Base-by-base conservation (phyloP, 1,139 yeast genomes). In the Yamadazyma trypodendri region DNA sequence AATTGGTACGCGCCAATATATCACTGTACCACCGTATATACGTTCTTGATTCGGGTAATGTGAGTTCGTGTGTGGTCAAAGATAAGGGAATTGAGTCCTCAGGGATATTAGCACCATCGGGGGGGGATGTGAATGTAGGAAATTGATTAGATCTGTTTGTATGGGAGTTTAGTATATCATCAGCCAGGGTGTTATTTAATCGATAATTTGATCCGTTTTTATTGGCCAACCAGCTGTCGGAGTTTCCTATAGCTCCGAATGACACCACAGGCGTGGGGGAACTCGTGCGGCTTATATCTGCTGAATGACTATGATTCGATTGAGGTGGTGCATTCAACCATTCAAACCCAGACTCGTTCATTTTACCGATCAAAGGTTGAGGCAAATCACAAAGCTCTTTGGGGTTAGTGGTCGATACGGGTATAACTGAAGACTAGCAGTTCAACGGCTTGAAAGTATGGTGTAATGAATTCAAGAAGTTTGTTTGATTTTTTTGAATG, bases 21-120 rank as follows among this genome's bases (percentile, higher is more conserved):
- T 81, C 83, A 50, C 81, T 79, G 54, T 84, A 84, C 94, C 94
- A 84, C 49, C 92, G 63, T 56, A 83, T 68, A 56, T 84, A 84
- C 0, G 92, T 83, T 50, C 79, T 79, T 3, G 80, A 74, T 51
- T 84, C 94, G 43, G 78, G 79, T 12, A 68, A 64, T 0, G 87
- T 72, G 31, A 84, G 63, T 36, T 83, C 85, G 36, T 74, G 77
- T 0, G 79, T 74, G 0, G 81, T 71, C 17, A 84, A 60, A 2
- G 88, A 77, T 32, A 84, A 60, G 0, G 90, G 88, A 3, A 80
- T 72, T 22, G 63, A 46, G 2, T 50, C 40, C 25, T 33, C 35
- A 8, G 24, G 17, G 10, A 24, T 9, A 15, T 10, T 24, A 6
- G 15, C 14, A 12, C 9, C 15, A 6, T 12, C 28, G 5, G 11